A percentile compares a stretch with the other conserved stretches of the same genome.
Conservation (phyloP, 495 filamentous ascomycete species). For the Hypoxylon lenormandii region DNA sequence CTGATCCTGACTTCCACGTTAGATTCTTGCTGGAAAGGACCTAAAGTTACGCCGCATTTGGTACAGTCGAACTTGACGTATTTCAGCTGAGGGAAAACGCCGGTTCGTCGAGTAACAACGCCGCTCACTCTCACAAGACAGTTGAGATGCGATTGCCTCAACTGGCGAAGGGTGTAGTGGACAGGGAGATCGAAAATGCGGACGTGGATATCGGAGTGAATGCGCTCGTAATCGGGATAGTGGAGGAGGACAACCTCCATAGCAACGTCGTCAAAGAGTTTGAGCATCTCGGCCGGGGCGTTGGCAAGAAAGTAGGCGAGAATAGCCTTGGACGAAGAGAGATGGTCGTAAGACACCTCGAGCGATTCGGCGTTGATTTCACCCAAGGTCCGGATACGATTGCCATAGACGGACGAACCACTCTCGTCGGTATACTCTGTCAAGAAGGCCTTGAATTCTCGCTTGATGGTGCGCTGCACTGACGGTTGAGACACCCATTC, state of each 20-base stretch:
- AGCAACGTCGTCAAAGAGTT: slow-evolving; percentile 96
- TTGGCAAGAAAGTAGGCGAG: slow-evolving; percentile 98
- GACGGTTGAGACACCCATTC: slow-evolving; percentile 94
- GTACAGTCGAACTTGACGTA: slow-evolving; percentile 96
- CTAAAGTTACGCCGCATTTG: slow-evolving; percentile 91
- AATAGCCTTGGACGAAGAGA: slow-evolving; percentile 89
- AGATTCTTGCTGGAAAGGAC: slow-evolving; percentile 96
- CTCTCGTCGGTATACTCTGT: slow-evolving; percentile 92
- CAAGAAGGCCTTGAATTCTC: slow-evolving; percentile 97
- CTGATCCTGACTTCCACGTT: slow-evolving; percentile 95
- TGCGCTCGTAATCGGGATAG: slow-evolving; percentile 97
- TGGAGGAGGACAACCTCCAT: slow-evolving; percentile 94
- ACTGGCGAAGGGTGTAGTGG: slow-evolving; percentile 94
- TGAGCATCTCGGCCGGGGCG: slow-evolving; percentile 89
- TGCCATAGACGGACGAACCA: slow-evolving; percentile 92
- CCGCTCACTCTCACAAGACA: slow-evolving; percentile 94
- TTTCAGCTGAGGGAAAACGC: slow-evolving; percentile 97
- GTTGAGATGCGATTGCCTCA: slow-evolving; percentile 96
- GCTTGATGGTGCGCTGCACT: slow-evolving; percentile 90
- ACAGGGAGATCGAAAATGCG: slow-evolving; percentile 94
- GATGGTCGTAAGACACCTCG: slow-evolving; percentile 94
- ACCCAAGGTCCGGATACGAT: slow-evolving; percentile 89
- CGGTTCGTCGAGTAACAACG: slow-evolving; percentile 94
- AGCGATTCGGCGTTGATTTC: slow-evolving; percentile 96
- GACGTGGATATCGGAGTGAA: slow-evolving; percentile 97